Evolutionary conservation across 345 rosid species (phyloP), one percentile per base, ranked within the genome.

Genomic region (Acer yangbiense): DNA sequence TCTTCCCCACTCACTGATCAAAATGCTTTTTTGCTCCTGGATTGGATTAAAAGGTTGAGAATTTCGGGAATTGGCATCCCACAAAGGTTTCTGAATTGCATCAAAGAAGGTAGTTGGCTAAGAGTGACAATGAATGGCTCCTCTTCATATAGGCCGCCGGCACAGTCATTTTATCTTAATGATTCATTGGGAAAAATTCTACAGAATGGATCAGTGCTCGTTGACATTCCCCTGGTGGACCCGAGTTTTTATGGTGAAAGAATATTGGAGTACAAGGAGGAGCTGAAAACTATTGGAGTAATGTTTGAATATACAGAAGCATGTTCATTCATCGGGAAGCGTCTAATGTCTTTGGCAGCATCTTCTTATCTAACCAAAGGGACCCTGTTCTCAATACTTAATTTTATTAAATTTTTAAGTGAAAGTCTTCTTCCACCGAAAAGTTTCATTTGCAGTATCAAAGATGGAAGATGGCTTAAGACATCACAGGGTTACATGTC

Each of bases 211-310:
- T 77, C 85, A 0, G 86, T 82, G 69, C 89, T 89, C 17, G 93
- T 89, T 13, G 93, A 90, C 77, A 84, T 93, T 78, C 98, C 98
- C 0, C 72, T 93, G 5, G 77, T 93, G n/a, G 97, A 93, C 78
- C 77, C 74, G 48, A 73, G 25, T 4, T 91, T 77, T 78, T 93
- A 93, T 69, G 93, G 97, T 18, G 77, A 58, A 0, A 12, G 44
- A 32, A 88, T 93, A 25, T 71, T 29, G 2, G 1, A 32, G 0
- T 90, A 87, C 75, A 68, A 1, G 78, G 90, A 82, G 23, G 93
- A 84, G 77, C 81, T 93, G 18, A 85, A 78, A 82, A 43, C 57
- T 61, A 68, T 89, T 27, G 98, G 97, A 9, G 93, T 90, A 6
- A 88, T 89, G 90, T 88, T 79, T 66, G 89, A 91, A 18, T 84